A percentile compares a stretch with the other conserved stretches of the same genome.
Evolutionary conservation across 495 filamentous ascomycete genomes (phyloP).

Genomic region (Daldinia caldariorum): DNA sequence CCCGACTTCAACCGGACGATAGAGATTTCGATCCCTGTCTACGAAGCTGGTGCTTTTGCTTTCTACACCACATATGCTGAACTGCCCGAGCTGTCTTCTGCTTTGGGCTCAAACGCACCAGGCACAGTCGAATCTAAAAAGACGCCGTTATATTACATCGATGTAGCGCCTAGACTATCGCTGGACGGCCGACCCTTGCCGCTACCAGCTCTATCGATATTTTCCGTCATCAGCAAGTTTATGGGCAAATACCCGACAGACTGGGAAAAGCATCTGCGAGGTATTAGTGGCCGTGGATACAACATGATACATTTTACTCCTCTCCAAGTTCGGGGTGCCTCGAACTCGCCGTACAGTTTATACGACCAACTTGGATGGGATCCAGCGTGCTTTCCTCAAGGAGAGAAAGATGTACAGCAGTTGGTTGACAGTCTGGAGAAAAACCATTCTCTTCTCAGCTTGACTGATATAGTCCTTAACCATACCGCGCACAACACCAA

Average conservation of each 20-base stretch:
- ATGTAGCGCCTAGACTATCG: constrained; percentile 85
- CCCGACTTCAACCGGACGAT: constrained; percentile 93
- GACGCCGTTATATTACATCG: constrained; percentile 86
- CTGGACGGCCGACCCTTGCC: constrained; percentile 76
- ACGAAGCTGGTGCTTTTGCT: constrained; percentile 87
- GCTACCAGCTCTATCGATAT: constrained; percentile 85
- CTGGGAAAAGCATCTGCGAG: constrained; percentile 88
- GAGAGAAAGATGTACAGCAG: constrained; percentile 81
- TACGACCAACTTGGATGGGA: constrained; percentile 93
- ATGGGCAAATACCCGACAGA: constrained; percentile 90
- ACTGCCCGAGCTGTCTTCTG: constrained; percentile 77
- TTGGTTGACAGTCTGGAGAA: constrained; percentile 85
- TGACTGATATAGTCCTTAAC: constrained; percentile 98
- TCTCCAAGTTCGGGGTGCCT: constrained; percentile 84
- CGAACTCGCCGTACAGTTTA: constrained; percentile 97
- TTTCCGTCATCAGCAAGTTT: constrained; percentile 97
- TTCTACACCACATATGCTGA: constrained; percentile 95
- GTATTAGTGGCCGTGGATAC: constrained; percentile 88
- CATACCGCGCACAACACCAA: constrained; percentile 96
- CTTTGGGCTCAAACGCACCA: constrained; percentile 53
- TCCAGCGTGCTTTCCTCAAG: constrained; percentile 80
- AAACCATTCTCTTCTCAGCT: constrained; percentile 81
- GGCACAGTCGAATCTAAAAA: constrained; percentile 64
- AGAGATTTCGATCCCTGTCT: constrained; percentile 86
- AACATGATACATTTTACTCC: constrained; percentile 99